A percentile compares a stretch with the other conserved stretches of the same genome.
Evolutionary conservation across 1,284 basidiomycete genomes (phyloP).

Genomic region (Neonothopanus nambi): DNA sequence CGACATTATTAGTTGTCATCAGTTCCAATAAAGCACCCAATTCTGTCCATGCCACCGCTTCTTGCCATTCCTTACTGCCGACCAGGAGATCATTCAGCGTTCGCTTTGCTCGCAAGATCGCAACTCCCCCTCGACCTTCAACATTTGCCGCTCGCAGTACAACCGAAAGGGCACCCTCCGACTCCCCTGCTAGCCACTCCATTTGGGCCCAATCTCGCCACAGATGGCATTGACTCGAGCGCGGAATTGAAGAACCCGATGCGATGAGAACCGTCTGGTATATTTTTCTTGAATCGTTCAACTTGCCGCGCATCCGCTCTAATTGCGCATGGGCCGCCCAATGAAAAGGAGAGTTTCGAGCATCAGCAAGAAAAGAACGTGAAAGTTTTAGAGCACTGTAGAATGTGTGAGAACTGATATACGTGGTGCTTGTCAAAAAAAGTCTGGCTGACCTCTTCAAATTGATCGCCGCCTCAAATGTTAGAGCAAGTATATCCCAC

Average conservation of each 20-base stretch:
- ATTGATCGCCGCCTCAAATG: constrained; percentile 67
- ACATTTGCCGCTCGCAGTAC: constrained; percentile 55
- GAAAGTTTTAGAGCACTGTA: constrained; percentile 76
- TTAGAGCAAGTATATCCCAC: constrained; percentile 65
- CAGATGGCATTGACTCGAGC: constrained; percentile 47
- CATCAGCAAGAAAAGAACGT: constrained; percentile 62
- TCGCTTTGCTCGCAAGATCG: constrained; percentile 59
- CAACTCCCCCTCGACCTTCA: constrained; percentile 50
- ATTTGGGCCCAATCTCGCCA: constrained; percentile 92
- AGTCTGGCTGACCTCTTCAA: constrained; percentile 66
- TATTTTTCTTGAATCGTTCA: constrained; percentile 79
- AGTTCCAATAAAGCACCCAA: constrained; percentile 66
- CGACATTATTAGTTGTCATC: constrained; percentile 44
- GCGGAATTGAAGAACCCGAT: constrained; percentile 35
- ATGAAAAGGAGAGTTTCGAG: constrained; percentile 66
- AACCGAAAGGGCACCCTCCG: constrained; percentile 51
- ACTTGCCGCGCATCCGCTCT: constrained; percentile 70
- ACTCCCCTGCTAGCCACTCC: constrained; percentile 73
- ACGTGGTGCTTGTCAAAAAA: constrained; percentile 4
- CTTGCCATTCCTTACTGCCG: constrained; percentile 48
- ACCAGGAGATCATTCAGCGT: constrained; percentile 44
- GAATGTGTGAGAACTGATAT: too few species aligned
- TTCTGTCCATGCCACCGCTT: constrained; percentile 62
- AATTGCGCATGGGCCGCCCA: constrained; percentile 86
- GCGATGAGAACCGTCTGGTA: constrained; percentile 69